Evolutionary conservation across 2,329 filamentous ascomycete genomes (phyloP), one percentile per base, ranked within the genome.

Genomic region (Davidsoniella virescens): DNA sequence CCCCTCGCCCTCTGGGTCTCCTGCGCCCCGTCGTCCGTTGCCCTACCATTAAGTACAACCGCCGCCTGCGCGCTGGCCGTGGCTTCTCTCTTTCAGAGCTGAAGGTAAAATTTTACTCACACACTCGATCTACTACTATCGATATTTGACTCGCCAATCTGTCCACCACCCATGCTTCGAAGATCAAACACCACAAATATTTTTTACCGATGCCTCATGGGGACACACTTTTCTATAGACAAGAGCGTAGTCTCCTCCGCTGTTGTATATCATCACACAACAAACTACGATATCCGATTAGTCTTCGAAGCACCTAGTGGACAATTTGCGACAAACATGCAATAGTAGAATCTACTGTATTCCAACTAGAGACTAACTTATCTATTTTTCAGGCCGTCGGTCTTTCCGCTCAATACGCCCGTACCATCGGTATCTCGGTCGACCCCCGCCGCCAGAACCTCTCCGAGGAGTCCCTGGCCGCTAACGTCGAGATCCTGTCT

Each of bases 1-100:
- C 92, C 67, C 92, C 92, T 67, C 87, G 92, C 64, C 92, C 92
- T 62, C 85, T 95, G 71, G 92, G 98, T 80, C 88, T 86, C 73
- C 80, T 98, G 67, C 82, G 88, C 69, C 92, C 92, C 60, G 74
- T 96, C 70, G 90, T 98, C 63, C 85, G 88, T 76, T 96, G 90
- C 83, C 90, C 92, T 67, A 90, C 86, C 64, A 72, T 95, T 77
- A 94, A 93, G 80, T 94, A 98, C 80, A 98, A 98, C 86, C 88
- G 92, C 68, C 87, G 87, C 68, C 84, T 93, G 67, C 84, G 92
- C 69, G 80, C 87, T 66, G 92, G 92, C 70, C 87, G 92, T 77
- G 92, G 92, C 69, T 98, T 98, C 84, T 87, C 90, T 63, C 77
- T 96, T 61, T 77, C 82, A 73, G 92, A 98, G 80, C 78, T 98